Evolutionary conservation across 768 basidiomycete genomes (phyloP), one percentile per base, ranked within the genome.

Genomic region (Leccinellum albellum): DNA sequence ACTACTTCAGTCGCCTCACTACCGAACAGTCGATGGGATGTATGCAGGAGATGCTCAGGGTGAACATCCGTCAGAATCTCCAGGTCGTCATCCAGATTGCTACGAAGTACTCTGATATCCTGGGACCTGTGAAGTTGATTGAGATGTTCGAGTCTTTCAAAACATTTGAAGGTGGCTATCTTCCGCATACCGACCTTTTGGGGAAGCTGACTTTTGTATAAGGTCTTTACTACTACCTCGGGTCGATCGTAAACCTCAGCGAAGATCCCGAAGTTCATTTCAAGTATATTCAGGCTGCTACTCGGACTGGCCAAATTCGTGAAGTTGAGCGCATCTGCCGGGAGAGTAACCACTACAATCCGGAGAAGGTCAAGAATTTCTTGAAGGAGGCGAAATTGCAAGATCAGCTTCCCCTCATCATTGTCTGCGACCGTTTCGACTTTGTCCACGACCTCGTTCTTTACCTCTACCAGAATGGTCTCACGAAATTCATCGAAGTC

Each of bases 341-440:
- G 53, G 97, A 99, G 77, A 94, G 91, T 73, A 98, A 98, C 76
- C 80, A 79, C 76, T 98, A 98, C 82, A 98, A 95, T 74, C 92
- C 97, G 1, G 97, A 99, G 79, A 99, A 99, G 75, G 97, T 98
- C 83, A 98, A 99, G 82, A 99, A 99, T 76, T 98, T 98, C 88
- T 85, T 98, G 73, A 98, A 98, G 75, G 97, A 99, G 70, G 95
- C 97, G 67, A 95, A 97, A 68, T 86, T 99, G 28, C 76, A 86
- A 35, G 97, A 98, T 70, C 97, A 98, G 71, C 86, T 99, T 35
- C 97, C 97, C 4, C 87, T 99, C 64, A 99, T 98, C 79, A 98
- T 99, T 63, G 97, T 99, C 66, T 98, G 97, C 82, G 97, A 99
- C 72, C 94, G 97, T 37, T 99, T 98, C 81, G 96, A 97, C 80